Base-by-base conservation (phyloP, 257 asterid species). In the Penstemon newberryi region DNA sequence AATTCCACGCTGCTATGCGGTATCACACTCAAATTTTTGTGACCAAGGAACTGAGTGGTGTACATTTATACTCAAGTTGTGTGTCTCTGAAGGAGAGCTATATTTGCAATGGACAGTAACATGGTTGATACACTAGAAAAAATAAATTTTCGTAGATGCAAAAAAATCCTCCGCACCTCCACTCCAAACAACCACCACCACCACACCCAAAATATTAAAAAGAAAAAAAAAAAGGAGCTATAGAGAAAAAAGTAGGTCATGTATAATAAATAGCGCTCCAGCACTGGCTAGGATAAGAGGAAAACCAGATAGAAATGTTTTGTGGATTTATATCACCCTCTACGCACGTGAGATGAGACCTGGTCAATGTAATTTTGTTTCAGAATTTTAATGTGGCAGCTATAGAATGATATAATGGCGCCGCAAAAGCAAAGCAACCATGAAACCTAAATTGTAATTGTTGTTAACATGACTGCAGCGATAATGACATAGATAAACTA, bases 231-330 rank as follows among this genome's bases (percentile, higher is more conserved):
- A 57, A 9, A 57, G 10, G 39, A 56, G 42, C 49, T 7, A 63
- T n/a, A 49, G 51, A 49, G 53, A 60, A 60, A 37, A 43, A 56
- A 60, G 61, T 45, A 67, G 57, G 18, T 57, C 33, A 39, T 49
- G 49, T 11, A 58, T 59, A 3, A 5, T 25, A 46, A 37, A 66
- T 46, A 70, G 70, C 51, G 70, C 51, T 62, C 70, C 37, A 60
- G 36, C 5, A 46, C 73, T 44, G 33, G n/a, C 38, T 53, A 47
- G 70, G 61, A 3, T 38, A 25, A 39, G 49, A 33, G 2, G 36
- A 39, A 67, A 69, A 57, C 59, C 50, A 53, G 8, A 67, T 37
- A 58, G 42, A 25, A 38, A 42, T 41, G 39, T 41, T 40, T 59
- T 58, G 33, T 50, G 8, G 41, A 12, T 73, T 58, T 36, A 18